Evolutionary conservation across 2,329 filamentous ascomycete species (phyloP), one percentile per base, ranked within the genome.

Genomic region (Ophioceras dolichostomum): DNA sequence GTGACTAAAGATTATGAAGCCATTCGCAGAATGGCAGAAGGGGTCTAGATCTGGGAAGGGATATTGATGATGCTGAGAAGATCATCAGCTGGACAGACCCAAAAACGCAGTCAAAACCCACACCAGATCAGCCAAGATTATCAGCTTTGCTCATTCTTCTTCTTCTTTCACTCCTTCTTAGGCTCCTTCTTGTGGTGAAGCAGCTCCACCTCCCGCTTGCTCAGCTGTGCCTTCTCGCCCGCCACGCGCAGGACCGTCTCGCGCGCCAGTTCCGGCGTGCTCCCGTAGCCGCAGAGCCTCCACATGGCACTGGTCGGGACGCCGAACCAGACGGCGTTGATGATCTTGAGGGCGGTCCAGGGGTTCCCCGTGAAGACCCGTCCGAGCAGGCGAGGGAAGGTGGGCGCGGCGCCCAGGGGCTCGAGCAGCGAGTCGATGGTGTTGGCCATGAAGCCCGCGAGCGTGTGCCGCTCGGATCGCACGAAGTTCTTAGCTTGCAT

Each of bases 241-340:
- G 48, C 48, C 17, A 55, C 47, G 24, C 55, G 46, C 28, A 57
- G 38, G 21, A 60, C 36, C 18, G 55, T 59, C 38, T 50, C 56
- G 21, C 40, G 38, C 1, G 55, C 57, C 35, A 59, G 42, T 24
- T 48, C 46, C 12, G 47, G 36, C 29, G 48, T 53, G 1, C 43
- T 45, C 6, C 55, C 55, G 7, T 56, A 36, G 3, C 58, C 58
- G 35, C 50, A 51, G 10, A 60, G 39, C 24, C 57, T 45, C 49
- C 56, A 61, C 43, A 57, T 53, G 16, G 56, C 57, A 8, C 49
- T 50, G 13, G 49, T 51, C n/a, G 51, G 51, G 4, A 59, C 45
- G 21, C 55, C 53, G 36, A 59, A 57, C 44, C 58, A 59, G 22
- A 60, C 54, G 3, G 53, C 49, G 10, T 43, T 47, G 16, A 59